These are phyloP conservation scores for Medicago arabica DNA, from an alignment of 306 rosid genomes.

Conservation along the genomic window DNA sequence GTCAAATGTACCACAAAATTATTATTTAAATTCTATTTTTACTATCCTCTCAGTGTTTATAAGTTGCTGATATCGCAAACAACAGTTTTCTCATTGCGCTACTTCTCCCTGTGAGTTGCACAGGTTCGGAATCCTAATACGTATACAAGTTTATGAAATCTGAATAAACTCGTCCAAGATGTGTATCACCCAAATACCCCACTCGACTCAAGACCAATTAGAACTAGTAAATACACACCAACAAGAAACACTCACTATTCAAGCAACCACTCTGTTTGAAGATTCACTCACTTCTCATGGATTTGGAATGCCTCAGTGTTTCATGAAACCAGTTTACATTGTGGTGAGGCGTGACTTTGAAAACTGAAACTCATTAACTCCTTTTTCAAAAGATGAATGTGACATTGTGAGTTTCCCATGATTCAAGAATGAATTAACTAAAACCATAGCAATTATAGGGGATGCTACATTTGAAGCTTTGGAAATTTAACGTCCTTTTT, in stretches of 20 bases:
- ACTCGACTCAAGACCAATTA: neutral
- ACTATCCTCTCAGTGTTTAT: too few relatives aligned
- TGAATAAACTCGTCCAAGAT: neutral
- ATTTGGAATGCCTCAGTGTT: neutral
- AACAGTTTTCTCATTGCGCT: too few relatives aligned
- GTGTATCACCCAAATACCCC: neutral
- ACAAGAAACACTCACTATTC: slow-evolving; percentile 11
- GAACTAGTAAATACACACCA: neutral
- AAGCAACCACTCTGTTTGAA: neutral
- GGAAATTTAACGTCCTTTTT: neutral
- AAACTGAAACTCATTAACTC: neutral
- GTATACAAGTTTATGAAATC: neutral
- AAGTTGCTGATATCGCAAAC: too few relatives aligned
- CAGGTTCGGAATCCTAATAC: neutral
- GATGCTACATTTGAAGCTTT: neutral
- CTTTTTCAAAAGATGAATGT: neutral
- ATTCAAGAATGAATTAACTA: slow-evolving; percentile 1
- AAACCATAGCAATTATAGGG: neutral
- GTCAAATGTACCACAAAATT: too few relatives aligned
- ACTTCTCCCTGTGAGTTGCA: too few relatives aligned
- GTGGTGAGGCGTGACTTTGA: slow-evolving; percentile 1
- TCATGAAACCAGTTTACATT: too few relatives aligned
- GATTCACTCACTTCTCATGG: neutral
- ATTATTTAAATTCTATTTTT: too few relatives aligned
- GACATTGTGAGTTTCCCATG: neutral